Base-by-base conservation (phyloP, 768 basidiomycete species). In the Pleurotus citrinopileatus region DNA sequence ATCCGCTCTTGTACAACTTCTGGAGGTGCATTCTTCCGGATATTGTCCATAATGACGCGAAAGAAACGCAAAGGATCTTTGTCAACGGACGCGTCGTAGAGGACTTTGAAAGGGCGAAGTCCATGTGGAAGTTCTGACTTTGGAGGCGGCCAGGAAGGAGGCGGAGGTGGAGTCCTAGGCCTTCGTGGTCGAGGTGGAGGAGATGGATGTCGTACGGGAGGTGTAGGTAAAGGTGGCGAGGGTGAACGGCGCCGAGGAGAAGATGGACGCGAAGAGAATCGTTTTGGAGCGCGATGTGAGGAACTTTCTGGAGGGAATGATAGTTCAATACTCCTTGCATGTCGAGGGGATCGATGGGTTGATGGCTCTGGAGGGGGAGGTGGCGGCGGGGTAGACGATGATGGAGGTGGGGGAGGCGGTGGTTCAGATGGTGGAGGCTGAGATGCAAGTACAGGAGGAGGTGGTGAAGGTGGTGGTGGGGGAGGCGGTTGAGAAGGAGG, bases 61-160 rank as follows among this genome's bases (percentile, higher is more conserved):
- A 70, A 74, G 53, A 74, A 70, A 37, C 28, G 46, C 48, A 74
- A 73, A 3, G 67, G 62, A 59, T 75, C 67, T 67, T 67, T 69
- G 63, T 88, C 86, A 22, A 78, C 61, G 2, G 70, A 55, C 26
- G 83, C 79, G 62, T 91, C 87, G 63, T 77, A 89, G 5, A 89
- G 66, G 7, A 90, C 73, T 61, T 81, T 86, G 69, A 78, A 86
- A 20, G 79, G 63, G 55, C 72, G 76, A 37, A 32, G 22, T 6
- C 61, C 55, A n/a, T 67, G 56, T 0, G 82, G 76, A 57, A 75
- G 80, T 55, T 74, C 78, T 9, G 74, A 72, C 2, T 68, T 72
- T 8, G 77, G 73, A 1, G 87, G 83, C 0, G 87, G 85, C 83
- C 84, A 89, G 10, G 56, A 36, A 15, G 47, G 56, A 23, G 42